Percentiles rank a stretch among this genome's conserved stretches.
Conservation (phyloP, 305 asterid species). For the Fraxinus albicans region DNA sequence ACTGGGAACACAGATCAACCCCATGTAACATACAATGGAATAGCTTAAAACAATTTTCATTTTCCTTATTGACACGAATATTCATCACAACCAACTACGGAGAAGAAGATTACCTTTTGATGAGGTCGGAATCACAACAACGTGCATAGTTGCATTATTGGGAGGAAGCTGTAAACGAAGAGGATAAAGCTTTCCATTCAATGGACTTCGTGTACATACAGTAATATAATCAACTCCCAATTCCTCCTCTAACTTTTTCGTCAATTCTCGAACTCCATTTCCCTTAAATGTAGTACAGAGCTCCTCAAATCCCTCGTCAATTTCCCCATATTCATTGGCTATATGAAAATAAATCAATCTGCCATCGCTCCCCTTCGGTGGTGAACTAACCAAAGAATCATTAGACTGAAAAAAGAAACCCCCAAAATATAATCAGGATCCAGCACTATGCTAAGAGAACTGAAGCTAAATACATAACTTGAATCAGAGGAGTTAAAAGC, state of each 20-base stretch:
- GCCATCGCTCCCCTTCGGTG: constrained; percentile 27
- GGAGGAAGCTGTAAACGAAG: constrained; percentile 30
- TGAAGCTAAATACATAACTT: neutral
- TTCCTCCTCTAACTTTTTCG: constrained; percentile 23
- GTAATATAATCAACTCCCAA: constrained; percentile 15
- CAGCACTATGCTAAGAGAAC: neutral
- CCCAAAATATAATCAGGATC: neutral
- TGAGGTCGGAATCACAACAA: constrained; percentile 29
- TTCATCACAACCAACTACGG: neutral
- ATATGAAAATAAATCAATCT: constrained; percentile 26
- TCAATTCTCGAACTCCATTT: constrained; percentile 26
- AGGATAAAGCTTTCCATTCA: constrained; percentile 33
- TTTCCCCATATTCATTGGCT: constrained; percentile 27
- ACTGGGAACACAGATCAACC: neutral
- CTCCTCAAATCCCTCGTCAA: constrained; percentile 25
- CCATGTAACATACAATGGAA: neutral
- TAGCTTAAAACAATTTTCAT: neutral
- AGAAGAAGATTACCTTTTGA: constrained; percentile 19
- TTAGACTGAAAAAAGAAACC: constrained; percentile 19
- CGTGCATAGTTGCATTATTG: constrained; percentile 29
- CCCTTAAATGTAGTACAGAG: constrained; percentile 30
- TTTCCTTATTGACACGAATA: neutral
- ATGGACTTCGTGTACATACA: constrained; percentile 23
- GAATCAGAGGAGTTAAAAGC: neutral
- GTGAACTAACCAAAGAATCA: constrained; percentile 16